phyloP scores from a whole-genome alignment of 2,329 filamentous ascomycete genomes.

The Beauveria pseudobassiana region DNA sequence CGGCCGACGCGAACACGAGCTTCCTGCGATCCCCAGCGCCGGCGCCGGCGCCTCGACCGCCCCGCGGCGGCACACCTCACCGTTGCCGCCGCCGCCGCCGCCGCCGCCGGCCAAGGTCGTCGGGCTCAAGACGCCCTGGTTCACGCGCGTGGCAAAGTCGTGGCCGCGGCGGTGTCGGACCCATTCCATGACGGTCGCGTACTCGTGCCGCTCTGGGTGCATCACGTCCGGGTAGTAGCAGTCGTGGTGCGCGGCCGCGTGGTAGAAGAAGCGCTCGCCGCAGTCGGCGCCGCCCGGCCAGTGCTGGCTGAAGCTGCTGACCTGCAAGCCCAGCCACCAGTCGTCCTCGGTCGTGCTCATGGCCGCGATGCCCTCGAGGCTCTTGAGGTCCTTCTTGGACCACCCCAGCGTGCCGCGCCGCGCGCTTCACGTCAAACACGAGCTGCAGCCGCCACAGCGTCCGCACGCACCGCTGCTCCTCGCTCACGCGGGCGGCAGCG shows the following conservation, averaged over 20 bases:
- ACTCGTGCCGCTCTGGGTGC: conserved; percentile 7
- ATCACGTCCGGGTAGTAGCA: conserved; percentile 7
- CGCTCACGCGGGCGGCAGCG: not conserved
- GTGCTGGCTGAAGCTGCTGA: conserved; percentile 11
- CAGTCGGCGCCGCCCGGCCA: not conserved
- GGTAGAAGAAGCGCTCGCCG: conserved; percentile 10
- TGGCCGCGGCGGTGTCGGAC: not conserved
- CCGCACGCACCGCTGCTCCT: conserved; percentile 5
- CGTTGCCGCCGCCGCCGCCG: not conserved
- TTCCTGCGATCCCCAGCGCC: not conserved
- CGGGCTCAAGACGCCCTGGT: not conserved
- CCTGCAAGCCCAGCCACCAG: conserved; percentile 9
- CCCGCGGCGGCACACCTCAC: not conserved
- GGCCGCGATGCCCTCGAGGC: not conserved
- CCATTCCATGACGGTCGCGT: conserved; percentile 2
- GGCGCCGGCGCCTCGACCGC: not conserved
- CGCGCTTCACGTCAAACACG: conserved; percentile 1
- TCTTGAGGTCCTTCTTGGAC: not conserved
- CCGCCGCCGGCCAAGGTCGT: not conserved
- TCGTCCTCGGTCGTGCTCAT: conserved; percentile 3
- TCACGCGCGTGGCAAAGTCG: not conserved
- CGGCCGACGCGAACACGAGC: not conserved
- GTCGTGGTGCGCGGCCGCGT: conserved; percentile 8
- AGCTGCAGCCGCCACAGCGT: conserved; percentile 6
- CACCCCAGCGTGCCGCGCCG: conserved; percentile 1